phyloP scores from a whole-genome alignment of 108 stramenopile genomes.

The Bacterosira constricta region DNA sequence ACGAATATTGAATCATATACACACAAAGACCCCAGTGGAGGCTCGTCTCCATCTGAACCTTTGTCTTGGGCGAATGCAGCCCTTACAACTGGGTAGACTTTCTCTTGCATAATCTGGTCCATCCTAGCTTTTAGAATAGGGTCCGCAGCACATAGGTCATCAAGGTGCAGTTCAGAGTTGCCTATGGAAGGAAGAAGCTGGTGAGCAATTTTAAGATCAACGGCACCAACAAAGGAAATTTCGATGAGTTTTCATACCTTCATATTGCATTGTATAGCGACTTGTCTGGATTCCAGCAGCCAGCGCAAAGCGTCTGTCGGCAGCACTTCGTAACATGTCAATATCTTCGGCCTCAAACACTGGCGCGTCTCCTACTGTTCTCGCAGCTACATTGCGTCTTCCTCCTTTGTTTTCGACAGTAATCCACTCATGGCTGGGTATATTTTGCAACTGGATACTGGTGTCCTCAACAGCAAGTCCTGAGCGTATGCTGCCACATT shows the following conservation, averaged over 20 bases:
- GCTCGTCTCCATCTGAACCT: slow-evolving; percentile 6
- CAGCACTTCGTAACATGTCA: slow-evolving; percentile 25
- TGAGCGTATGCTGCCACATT: slow-evolving; percentile 39
- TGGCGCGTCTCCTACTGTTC: slow-evolving; percentile 26
- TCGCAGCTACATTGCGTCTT: slow-evolving; percentile 21
- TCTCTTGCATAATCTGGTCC: slow-evolving; percentile 34
- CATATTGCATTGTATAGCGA: slow-evolving; percentile 48
- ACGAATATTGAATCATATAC: slow-evolving; percentile 77
- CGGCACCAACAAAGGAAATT: too few relatives aligned
- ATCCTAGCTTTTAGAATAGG: slow-evolving; percentile 32
- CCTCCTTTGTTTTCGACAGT: neutral
- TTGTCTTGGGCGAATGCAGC: slow-evolving; percentile 47
- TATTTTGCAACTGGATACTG: slow-evolving; percentile 1
- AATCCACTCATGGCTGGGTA: slow-evolving; percentile 40
- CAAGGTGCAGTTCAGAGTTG: slow-evolving; percentile 43
- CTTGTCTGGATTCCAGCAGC: slow-evolving; percentile 37
- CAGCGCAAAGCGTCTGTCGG: slow-evolving; percentile 40
- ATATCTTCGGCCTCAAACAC: slow-evolving; percentile 38
- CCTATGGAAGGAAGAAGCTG: slow-evolving; percentile 4
- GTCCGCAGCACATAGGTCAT: slow-evolving; percentile 37
- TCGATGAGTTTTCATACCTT: slow-evolving; percentile 15
- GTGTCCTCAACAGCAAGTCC: slow-evolving; percentile 28
- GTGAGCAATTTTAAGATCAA: too few relatives aligned
- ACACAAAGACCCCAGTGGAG: slow-evolving; percentile 32
- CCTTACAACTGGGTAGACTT: slow-evolving; percentile 65